Percentiles rank a stretch among this genome's conserved stretches.
Evolutionary conservation across 257 asterid genomes (phyloP).

Genomic region (Scutellaria minor): DNA sequence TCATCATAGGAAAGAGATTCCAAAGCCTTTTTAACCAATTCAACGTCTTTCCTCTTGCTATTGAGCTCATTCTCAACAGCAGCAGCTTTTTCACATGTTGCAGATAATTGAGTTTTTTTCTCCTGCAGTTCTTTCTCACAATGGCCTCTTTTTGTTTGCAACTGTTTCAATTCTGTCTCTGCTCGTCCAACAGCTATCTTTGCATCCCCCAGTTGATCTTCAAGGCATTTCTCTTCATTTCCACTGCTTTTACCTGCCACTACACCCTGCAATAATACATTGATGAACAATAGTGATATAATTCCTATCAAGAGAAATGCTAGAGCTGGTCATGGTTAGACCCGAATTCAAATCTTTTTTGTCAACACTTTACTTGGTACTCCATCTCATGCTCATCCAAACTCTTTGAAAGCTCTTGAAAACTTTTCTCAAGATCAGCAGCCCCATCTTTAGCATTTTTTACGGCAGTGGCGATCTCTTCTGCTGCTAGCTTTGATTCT

Average conservation of each 20-base stretch:
- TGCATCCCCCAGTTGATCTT: slow-evolving; percentile 95
- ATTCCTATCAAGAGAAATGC: slow-evolving; percentile 13
- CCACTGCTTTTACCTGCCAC: slow-evolving; percentile 96
- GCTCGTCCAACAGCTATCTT: slow-evolving; percentile 86
- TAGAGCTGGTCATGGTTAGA: not conserved
- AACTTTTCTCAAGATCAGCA: slow-evolving; percentile 65
- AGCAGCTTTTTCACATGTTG: slow-evolving; percentile 81
- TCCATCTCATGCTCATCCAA: slow-evolving; percentile 91
- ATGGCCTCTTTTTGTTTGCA: slow-evolving; percentile 83
- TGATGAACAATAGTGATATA: slow-evolving; percentile 13
- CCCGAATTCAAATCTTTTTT: slow-evolving; percentile 12
- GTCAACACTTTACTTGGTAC: slow-evolving; percentile 63
- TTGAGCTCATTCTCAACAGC: slow-evolving; percentile 72
- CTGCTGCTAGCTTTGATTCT: slow-evolving; percentile 79
- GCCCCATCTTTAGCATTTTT: slow-evolving; percentile 86
- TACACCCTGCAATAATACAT: slow-evolving; percentile 66
- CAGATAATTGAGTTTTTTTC: slow-evolving; percentile 58
- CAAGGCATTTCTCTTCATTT: slow-evolving; percentile 96
- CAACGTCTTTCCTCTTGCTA: slow-evolving; percentile 66
- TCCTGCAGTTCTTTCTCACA: slow-evolving; percentile 83
- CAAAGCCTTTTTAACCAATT: slow-evolving; percentile 62
- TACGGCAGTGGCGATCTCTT: slow-evolving; percentile 71
- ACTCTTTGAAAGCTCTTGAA: slow-evolving; percentile 73
- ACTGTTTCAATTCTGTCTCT: slow-evolving; percentile 93
- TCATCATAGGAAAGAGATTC: slow-evolving; percentile 77